These are phyloP conservation scores for Salix purpurea DNA, from an alignment of 345 rosid genomes.

Conservation along the genomic window DNA sequence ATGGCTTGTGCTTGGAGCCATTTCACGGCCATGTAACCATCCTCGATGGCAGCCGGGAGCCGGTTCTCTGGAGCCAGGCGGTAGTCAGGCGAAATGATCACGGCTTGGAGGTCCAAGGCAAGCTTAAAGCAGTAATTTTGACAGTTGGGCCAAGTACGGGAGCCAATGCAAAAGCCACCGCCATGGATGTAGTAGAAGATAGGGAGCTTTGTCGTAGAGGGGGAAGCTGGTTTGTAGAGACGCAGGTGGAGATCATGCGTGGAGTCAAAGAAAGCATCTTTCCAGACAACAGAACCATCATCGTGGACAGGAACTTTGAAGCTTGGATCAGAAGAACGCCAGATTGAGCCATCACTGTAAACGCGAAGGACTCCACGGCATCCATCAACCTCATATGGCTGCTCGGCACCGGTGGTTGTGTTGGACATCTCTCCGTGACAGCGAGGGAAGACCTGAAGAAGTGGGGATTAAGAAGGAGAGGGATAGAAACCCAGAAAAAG, in stretches of 20 bases:
- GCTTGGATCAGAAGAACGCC: slow-evolving; percentile 52
- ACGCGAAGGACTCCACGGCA: slow-evolving; percentile 62
- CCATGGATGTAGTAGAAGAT: slow-evolving; percentile 54
- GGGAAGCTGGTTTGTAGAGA: slow-evolving; percentile 42
- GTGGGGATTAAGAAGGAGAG: slow-evolving; percentile 10
- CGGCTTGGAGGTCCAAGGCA: slow-evolving; percentile 40
- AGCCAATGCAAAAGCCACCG: slow-evolving; percentile 61
- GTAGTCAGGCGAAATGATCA: slow-evolving; percentile 47
- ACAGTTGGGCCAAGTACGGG: slow-evolving; percentile 54
- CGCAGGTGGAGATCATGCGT: slow-evolving; percentile 37
- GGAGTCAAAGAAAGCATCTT: slow-evolving; percentile 43
- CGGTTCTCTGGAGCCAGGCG: slow-evolving; percentile 58
- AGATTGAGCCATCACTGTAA: slow-evolving; percentile 53
- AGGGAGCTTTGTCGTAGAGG: slow-evolving; percentile 13
- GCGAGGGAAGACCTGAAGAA: not conserved
- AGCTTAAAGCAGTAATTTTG: slow-evolving; percentile 55
- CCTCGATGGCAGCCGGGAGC: slow-evolving; percentile 54
- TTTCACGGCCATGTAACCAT: slow-evolving; percentile 41
- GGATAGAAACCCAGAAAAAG: not conserved
- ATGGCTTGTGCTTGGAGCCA: slow-evolving; percentile 52
- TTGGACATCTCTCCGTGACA: slow-evolving; percentile 9
- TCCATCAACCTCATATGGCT: slow-evolving; percentile 43
- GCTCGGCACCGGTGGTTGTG: not conserved
- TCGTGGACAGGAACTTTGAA: slow-evolving; percentile 43
- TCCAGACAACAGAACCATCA: slow-evolving; percentile 58